Evolutionary conservation across 345 rosid genomes (phyloP), one percentile per base, ranked within the genome.

Genomic region (Sapria himalayana): DNA sequence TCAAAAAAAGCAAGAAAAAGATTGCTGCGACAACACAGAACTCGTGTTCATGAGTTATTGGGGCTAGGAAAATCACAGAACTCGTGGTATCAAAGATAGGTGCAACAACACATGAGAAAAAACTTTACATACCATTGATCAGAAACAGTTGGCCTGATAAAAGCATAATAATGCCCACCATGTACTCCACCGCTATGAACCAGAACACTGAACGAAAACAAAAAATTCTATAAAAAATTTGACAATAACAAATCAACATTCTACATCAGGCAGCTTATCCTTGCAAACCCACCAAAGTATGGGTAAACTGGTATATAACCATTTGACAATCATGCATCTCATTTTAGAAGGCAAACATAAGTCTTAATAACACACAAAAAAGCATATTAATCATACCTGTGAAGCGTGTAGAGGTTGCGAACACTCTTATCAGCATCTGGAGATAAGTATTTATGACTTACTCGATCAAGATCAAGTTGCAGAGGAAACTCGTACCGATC

Each of bases 131-230:
- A 86, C 97, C 97, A 86, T 47, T 81, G 85, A 61, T 81, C 85
- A 50, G 91, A 63, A 50, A 86, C 85, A 7, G 94, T 81, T 20
- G 97, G 94, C 61, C 97, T 69, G 58, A 86, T 86, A 62, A 65
- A 86, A n/a, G 97, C 97, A 55, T 81, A 81, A 66, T 86, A 81
- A 58, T 86, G 97, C 41, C 97, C 97, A 51, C 91, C 92, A 59
- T 81, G 92, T 61, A 81, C 94, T 42, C 94, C 97, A 23, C 92
- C 97, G 39, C 94, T 86, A 49, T 86, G 97, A 60, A 86, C 97
- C 43, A 86, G 56, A 55, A 86, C 97, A 59, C 97, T 86, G 81
- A 52, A 63, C 13, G 43, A 39, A 42, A 36, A 41, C 15, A 55
- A 42, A 41, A 29, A 13, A 42, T 20, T 33, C 5, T 22, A 14